Percentiles rank a stretch among this genome's conserved stretches.
Evolutionary conservation across 1,284 basidiomycete genomes (phyloP).

Genomic region (Volvariella surrecta): DNA sequence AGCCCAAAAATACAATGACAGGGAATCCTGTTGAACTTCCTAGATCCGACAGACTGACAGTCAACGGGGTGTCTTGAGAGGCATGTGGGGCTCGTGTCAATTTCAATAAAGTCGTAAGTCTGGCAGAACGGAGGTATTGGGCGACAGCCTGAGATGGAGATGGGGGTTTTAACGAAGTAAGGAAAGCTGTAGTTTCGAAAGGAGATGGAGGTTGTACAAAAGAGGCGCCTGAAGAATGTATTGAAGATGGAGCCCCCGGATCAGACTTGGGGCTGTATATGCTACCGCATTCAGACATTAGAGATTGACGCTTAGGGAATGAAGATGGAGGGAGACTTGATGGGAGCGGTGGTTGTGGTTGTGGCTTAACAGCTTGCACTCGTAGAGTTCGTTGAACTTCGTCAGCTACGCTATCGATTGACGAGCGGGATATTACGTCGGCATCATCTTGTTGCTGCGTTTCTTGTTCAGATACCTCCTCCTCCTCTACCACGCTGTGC

Average conservation of each 20-base stretch:
- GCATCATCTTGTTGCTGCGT: conserved; percentile 45
- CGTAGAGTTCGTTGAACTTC: conserved; percentile 65
- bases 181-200: conserved; percentile 33
- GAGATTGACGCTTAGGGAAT: conserved; percentile 37
- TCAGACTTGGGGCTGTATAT: conserved; percentile 46
- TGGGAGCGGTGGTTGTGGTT: too few species aligned
- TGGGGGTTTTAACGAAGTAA: conserved; percentile 30
- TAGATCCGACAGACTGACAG: conserved; percentile 90
- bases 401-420: conserved; percentile 76
- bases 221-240: conserved; percentile 38
- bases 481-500: conserved; percentile 38
- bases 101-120: conserved; percentile 76
- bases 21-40: conserved; percentile 79
- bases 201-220: conserved; percentile 34
- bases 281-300: conserved; percentile 39
- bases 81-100: conserved; percentile 76
- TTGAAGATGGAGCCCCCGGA: conserved; percentile 30
- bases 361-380: conserved; percentile 42
- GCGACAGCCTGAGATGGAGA: conserved; percentile 66
- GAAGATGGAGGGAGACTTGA: conserved; percentile 35
- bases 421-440: conserved; percentile 64
- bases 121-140: conserved; percentile 76
- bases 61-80: conserved; percentile 60
- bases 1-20: conserved; percentile 84
- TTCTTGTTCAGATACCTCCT: conserved; percentile 43